Conservation (phyloP, 129 eudicot species). For the Flaveria ramosissima region DNA sequence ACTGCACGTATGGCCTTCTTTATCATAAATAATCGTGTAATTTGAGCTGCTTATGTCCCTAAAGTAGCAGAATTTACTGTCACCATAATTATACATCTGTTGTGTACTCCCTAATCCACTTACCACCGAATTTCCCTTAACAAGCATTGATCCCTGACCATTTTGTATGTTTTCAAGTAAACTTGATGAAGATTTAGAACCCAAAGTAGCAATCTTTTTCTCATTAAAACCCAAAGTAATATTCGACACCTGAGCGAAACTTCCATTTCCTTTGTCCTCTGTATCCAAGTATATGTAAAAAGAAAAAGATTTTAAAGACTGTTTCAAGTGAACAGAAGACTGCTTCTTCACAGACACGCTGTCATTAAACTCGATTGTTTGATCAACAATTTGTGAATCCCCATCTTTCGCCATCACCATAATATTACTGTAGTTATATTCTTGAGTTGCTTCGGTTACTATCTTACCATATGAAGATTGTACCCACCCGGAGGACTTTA, state of each 20-base stretch:
- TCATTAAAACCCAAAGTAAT: conserved; percentile 58
- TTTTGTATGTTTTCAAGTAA: conserved; percentile 56
- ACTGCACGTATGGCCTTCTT: conserved; percentile 50
- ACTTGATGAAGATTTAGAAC: conserved; percentile 43
- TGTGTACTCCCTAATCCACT: conserved; percentile 78
- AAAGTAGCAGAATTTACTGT: conserved; percentile 58
- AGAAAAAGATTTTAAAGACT: conserved; percentile 53
- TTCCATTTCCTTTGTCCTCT: conserved; percentile 46
- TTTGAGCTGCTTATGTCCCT: conserved; percentile 74
- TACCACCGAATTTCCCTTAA: conserved; percentile 64
- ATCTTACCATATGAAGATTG: conserved; percentile 66
- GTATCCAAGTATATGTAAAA: conserved; percentile 46
- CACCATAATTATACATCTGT: conserved; percentile 52
- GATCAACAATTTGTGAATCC: conserved; percentile 55
- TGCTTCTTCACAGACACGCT: conserved; percentile 34
- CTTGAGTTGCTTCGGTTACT: conserved; percentile 58
- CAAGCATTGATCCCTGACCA: conserved; percentile 65
- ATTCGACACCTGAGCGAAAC: conserved; percentile 45
- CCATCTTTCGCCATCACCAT: conserved; percentile 67
- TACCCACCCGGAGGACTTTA: conserved; percentile 62
- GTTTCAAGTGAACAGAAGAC: conserved; percentile 31
- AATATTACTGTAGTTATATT: conserved; percentile 42
- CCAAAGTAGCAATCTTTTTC: conserved; percentile 39
- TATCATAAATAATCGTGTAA: conserved; percentile 74
- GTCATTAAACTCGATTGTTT: conserved; percentile 50